Evolutionary conservation across 257 asterid species (phyloP), one percentile per base, ranked within the genome.

Genomic region (Solanum ossicruentum): DNA sequence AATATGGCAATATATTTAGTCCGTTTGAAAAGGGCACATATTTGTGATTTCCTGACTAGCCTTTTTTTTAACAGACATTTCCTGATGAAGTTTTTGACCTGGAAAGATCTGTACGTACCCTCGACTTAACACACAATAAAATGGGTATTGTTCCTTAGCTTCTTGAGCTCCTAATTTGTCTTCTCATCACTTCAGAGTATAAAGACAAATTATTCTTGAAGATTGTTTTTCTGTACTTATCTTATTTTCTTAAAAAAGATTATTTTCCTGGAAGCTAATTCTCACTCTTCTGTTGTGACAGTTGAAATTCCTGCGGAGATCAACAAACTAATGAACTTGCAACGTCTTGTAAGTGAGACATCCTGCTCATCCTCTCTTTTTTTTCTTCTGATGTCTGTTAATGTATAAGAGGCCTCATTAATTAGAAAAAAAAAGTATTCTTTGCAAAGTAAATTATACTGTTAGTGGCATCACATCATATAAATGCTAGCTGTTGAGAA

Each of bases 41-140:
- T 45, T 56, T 55, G 23, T 60, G 45, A 17, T 71, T 67, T 32
- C 39, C 73, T 84, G 75, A 72, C 32, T 61, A 73, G 54, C 43
- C 7, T 39, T 82, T 20, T 32, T 47, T 56, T 88, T 80, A 60
- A 13, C 93, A 96, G 99, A 88, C 94, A 84, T 93, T 96, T 89
- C 98, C 98, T 1, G 95, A 93, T 87, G 98, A 92, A 84, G 95
- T 96, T 86, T 92, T 95, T 60, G 94, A 93, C 63, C 90, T 95
- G 72, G 98, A 92, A 85, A 88, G 91, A 90, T 92, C 97, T 23
- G 98, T 95, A 75, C 97, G 99, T 55, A 95, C 98, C 21, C 96
- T 96, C 82, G 99, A 96, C 91, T 89, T 96, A 85, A 95, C 99
- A 7, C 93, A 86, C 87, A 96, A 96, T 83, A 95, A 89, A 90